phyloP scores from a whole-genome alignment of 2,329 filamentous ascomycete genomes.

The Xylariaceae sp. region DNA sequence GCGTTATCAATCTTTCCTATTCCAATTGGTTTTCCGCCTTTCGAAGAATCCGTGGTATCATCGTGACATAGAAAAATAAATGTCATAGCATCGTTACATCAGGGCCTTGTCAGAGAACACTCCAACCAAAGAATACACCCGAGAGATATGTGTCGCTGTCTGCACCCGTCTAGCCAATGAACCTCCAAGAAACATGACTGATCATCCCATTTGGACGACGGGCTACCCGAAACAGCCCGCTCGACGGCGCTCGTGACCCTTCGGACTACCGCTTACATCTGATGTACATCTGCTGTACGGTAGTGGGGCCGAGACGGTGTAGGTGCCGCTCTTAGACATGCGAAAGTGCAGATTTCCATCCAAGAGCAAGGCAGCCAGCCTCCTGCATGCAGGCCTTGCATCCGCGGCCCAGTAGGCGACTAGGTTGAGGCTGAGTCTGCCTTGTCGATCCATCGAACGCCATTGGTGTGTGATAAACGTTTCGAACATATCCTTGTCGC shows the following conservation, averaged over 20 bases:
- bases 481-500: slow-evolving; percentile 11
- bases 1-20: slow-evolving; percentile 13
- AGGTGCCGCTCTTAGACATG: slow-evolving; percentile 4
- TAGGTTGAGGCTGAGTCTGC: slow-evolving; percentile 26
- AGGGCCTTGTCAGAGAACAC: not conserved
- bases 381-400: slow-evolving; percentile 15
- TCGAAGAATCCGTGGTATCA: slow-evolving; percentile 6
- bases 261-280: slow-evolving; percentile 7
- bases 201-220: not conserved
- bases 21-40: not conserved
- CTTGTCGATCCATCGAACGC: slow-evolving; percentile 18
- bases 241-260: slow-evolving; percentile 11
- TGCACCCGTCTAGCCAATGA: slow-evolving; percentile 6
- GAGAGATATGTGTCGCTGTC: slow-evolving; percentile 1
- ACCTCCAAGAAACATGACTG: not conserved
- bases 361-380: slow-evolving; percentile 15
- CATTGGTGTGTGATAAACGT: slow-evolving; percentile 8
- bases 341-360: slow-evolving; percentile 6
- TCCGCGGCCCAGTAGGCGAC: slow-evolving; percentile 14
- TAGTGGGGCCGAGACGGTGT: slow-evolving; percentile 8
- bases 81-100: slow-evolving; percentile 18
- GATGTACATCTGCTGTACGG: slow-evolving; percentile 8
- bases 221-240: not conserved
- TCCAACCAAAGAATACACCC: not conserved
- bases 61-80: not conserved